A percentile compares a stretch with the other conserved stretches of the same genome.
phyloP scores from a whole-genome alignment of 169 alveolate genomes.

The Plasmodium sp. region DNA sequence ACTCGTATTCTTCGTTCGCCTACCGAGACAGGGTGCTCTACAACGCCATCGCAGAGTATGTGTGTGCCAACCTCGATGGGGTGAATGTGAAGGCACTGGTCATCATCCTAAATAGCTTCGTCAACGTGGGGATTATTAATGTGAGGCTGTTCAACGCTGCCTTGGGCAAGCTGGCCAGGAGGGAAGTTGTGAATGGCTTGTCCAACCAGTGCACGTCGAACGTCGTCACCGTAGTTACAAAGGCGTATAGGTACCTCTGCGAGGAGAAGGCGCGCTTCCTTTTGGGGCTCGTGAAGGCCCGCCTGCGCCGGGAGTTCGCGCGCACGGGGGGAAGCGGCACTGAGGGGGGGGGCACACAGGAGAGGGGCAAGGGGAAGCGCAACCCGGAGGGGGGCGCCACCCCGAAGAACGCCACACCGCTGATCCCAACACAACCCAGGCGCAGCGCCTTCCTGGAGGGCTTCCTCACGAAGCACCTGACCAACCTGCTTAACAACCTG shows the following conservation, averaged over 20 bases:
- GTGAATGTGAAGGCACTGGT: conserved; percentile 30
- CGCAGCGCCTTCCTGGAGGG: not conserved
- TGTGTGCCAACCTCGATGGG: conserved; percentile 10
- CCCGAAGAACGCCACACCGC: not conserved
- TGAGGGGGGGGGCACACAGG: too few relatives aligned
- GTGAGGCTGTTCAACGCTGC: not conserved
- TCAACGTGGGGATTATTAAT: conserved; percentile 25
- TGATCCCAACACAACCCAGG: not conserved
- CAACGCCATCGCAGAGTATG: conserved; percentile 13
- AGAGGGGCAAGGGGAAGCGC: too few relatives aligned
- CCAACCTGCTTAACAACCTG: conserved; percentile 46
- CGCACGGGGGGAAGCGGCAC: not conserved
- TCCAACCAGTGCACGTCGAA: conserved; percentile 71
- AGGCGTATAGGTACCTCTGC: conserved; percentile 22
- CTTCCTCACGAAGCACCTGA: conserved; percentile 42
- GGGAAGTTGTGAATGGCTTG: not conserved
- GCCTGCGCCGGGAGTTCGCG: conserved; percentile 13
- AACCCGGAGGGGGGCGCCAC: too few relatives aligned
- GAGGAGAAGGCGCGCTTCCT: conserved; percentile 19
- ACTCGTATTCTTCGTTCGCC: conserved; percentile 58
- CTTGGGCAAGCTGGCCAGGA: conserved; percentile 6
- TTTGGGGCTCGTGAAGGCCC: not conserved
- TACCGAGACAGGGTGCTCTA: conserved; percentile 54
- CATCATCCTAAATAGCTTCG: conserved; percentile 29
- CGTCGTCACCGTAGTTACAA: conserved; percentile 31